Percentiles rank a stretch among this genome's conserved stretches.
Evolutionary conservation across 31 red algal genomes (phyloP).

Genomic region (Bonnemaisonia californica): DNA sequence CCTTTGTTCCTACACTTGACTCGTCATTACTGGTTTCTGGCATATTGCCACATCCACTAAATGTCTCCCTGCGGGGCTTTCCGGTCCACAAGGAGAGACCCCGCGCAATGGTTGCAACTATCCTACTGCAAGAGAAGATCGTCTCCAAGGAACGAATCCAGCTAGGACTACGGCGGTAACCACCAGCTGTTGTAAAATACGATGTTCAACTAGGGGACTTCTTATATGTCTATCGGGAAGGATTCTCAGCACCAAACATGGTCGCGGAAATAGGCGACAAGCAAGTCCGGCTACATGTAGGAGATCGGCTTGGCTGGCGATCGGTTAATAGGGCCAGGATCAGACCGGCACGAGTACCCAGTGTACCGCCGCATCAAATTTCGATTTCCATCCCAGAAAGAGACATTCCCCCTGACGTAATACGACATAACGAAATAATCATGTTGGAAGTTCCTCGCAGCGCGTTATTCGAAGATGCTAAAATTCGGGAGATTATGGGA

Average conservation of each 20-base stretch:
- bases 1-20: too few species aligned
- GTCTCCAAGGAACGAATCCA: conserved; percentile 3
- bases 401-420: too few species aligned
- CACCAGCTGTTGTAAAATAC: conserved; percentile 12
- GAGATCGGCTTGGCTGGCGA: not conserved
- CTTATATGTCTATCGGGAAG: conserved; percentile 8
- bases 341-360: too few species aligned
- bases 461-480: too few species aligned
- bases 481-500: too few species aligned
- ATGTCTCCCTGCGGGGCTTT: conserved; percentile 1
- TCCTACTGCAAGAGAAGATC: not conserved
- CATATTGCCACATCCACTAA: conserved; percentile 4
- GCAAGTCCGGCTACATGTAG: not conserved
- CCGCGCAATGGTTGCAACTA: not conserved
- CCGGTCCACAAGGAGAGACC: conserved; percentile 9
- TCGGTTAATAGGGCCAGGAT: not conserved
- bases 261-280: not conserved
- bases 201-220: not conserved
- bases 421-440: too few species aligned
- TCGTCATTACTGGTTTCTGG: conserved; percentile 39
- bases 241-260: not conserved
- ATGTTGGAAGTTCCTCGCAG: too few species aligned
- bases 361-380: too few species aligned
- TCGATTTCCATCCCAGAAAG: too few species aligned
- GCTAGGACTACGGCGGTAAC: not conserved